Evolutionary conservation across 495 filamentous ascomycete genomes (phyloP), one percentile per base, ranked within the genome.

Genomic region (Aspergillus sparsus): DNA sequence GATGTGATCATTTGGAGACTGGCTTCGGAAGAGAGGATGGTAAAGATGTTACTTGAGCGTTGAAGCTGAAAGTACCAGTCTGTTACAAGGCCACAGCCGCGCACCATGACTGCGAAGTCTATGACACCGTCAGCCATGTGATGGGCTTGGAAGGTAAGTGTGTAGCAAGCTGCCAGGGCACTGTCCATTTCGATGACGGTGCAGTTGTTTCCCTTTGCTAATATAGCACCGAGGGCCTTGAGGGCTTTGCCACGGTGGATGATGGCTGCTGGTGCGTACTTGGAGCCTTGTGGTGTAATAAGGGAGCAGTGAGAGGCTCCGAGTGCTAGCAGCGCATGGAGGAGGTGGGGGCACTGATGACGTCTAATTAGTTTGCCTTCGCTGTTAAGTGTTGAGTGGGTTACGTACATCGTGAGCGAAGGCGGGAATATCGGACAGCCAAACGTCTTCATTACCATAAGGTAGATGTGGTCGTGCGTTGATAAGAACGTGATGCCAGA

Each of bases 51-150:
- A 9, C 74, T 74, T 54, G 68, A 70, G 16, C 68, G 55, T 47
- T 70, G 15, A 35, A 60, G 37, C 7, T 57, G 33, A 3, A 54
- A 72, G 70, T 85, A 84, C 62, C 80, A 76, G 21, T 73, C 67
- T 5, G 79, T 78, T 6, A 88, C 78, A 10, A 85, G 72, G 34
- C 80, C 68, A 61, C 83, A 80, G 15, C 85, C 85, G 33, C 84
- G 76, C 39, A 85, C 78, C 68, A 87, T 87, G 11, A 84, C 82
- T 71, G 85, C 80, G 66, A 83, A 89, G 62, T 88, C 85, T 32
- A 73, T 68, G 53, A 87, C 72, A 11, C 85, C 84, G 70, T 87
- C 85, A 35, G 78, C 73, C 50, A 87, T 78, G 57, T 81, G 71
- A 49, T 80, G 77, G 0, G 82, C 82, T 64, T 87, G 85, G 73